Base-by-base conservation (phyloP, 495 filamentous ascomycete genomes). In the Extremus antarcticus region DNA sequence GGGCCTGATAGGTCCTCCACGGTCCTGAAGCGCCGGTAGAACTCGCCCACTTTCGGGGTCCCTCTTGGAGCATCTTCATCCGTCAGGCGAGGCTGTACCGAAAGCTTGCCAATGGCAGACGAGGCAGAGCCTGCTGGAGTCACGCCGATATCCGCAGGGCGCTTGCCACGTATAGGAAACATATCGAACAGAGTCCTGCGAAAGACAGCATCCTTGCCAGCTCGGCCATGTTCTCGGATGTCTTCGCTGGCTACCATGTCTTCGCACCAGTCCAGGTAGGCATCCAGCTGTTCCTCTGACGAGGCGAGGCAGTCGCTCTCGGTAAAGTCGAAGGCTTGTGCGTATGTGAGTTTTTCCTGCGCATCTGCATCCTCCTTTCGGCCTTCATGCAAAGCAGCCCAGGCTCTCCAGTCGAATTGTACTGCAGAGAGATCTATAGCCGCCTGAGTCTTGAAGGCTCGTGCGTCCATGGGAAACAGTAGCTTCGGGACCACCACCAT, bases 261-360 rank as follows among this genome's bases (percentile, higher is more conserved):
- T 65, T 91, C 84, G 63, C 87, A 94, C 86, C 87, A 96, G 66
- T 90, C 81, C 74, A 98, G 74, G 56, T 94, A 94, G 48, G 85
- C 78, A 58, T 92, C 84, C 50, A 96, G 65, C 55, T 94, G 79
- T 10, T 72, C 64, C 17, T 75, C 73, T 0, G 70, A 76, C 84
- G 96, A 84, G 2, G 67, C 63, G 56, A 90, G 78, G 1, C 88
- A 74, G 49, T 94, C 85, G 0, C 73, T 68, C 20, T 91, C 82
- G 3, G 74, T 79, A 50, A 88, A 68, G 9, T 77, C 50, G 39
- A 62, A 53, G 2, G 67, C 49, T 13, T 67, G 59, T 29, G 53
- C 38, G 35, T 24, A 55, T 2, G 48, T 51, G 20, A 65, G 46
- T 3, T 43, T 25, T 21, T 24, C 11, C n/a, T 23, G 2, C 16